Conservation (phyloP, 129 eudicot genomes). For the Lonicera japonica region DNA sequence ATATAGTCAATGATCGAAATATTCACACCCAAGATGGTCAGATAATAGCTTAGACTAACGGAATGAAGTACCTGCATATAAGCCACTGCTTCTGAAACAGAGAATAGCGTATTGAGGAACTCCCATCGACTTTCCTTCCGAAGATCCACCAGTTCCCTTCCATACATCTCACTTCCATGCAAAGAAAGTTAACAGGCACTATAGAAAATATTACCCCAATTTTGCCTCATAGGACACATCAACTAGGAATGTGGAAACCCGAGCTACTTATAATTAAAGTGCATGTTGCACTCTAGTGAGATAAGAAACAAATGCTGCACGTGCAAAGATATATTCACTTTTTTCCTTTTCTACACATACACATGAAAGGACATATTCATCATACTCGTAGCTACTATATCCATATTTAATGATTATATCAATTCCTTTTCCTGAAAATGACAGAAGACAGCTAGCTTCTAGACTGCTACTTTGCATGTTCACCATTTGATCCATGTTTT, state of each 20-base stretch:
- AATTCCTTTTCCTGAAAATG: too few species aligned
- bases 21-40: conserved; percentile 11
- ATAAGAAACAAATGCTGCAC: conserved; percentile 7
- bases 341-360: neutral
- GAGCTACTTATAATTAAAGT: conserved; percentile 10
- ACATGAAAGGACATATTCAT: conserved; percentile 2
- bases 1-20: neutral
- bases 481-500: neutral
- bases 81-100: conserved; percentile 97
- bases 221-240: conserved; percentile 11
- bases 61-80: conserved; percentile 78
- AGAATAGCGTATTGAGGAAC: conserved; percentile 86
- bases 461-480: conserved; percentile 5
- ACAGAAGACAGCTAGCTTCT: too few species aligned
- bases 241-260: conserved; percentile 5
- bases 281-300: neutral
- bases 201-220: conserved; percentile 12
- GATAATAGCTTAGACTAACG: conserved; percentile 9
- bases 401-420: too few species aligned
- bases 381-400: neutral
- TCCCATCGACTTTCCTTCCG: conserved; percentile 92
- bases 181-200: conserved; percentile 28
- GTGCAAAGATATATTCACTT: conserved; percentile 6
- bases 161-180: conserved; percentile 89
- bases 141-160: conserved; percentile 95